Evolutionary conservation across 768 basidiomycete genomes (phyloP).

Genomic region (Phylloporus rhodoxanthus): DNA sequence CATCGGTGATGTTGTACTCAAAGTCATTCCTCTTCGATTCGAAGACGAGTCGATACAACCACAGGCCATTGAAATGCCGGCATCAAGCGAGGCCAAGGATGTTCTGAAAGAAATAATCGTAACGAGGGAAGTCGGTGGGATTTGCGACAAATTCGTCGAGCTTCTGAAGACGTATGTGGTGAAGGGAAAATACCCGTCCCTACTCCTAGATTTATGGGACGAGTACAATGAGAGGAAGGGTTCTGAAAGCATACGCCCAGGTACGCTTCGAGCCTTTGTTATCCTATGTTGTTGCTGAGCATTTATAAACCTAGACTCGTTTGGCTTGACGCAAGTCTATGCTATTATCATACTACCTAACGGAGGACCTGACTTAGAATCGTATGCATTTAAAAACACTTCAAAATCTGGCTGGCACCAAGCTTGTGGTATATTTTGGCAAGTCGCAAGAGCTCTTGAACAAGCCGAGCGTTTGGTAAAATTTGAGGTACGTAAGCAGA

Average conservation of each 20-base stretch:
- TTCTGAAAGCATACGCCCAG: conserved; percentile 80
- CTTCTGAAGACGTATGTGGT: conserved; percentile 84
- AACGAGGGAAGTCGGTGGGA: conserved; percentile 68
- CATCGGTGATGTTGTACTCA: conserved; percentile 83
- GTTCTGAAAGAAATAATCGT: conserved; percentile 78
- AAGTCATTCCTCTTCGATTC: conserved; percentile 73
- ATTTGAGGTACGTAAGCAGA: conserved; percentile 68
- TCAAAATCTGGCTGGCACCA: conserved; percentile 73
- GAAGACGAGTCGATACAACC: conserved; percentile 32
- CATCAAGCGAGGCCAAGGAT: conserved; percentile 67
- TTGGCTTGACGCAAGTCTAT: conserved; percentile 74
- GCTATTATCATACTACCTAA: conserved; percentile 87
- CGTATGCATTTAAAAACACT: conserved; percentile 59
- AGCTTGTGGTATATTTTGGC: conserved; percentile 88
- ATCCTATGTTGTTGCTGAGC: conserved; percentile 4
- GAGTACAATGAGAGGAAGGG: conserved; percentile 68
- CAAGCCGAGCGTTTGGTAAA: conserved; percentile 73
- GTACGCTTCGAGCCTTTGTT: conserved; percentile 37
- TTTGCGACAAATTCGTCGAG: conserved; percentile 72
- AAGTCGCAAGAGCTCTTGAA: conserved; percentile 71
- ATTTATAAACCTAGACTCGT: conserved; percentile 48
- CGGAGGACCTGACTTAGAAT: conserved; percentile 86
- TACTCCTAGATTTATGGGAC: conserved; percentile 83
- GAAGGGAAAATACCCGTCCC: conserved; percentile 74
- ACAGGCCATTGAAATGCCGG: conserved; percentile 50